Evolutionary conservation across 2,329 filamentous ascomycete genomes (phyloP), one percentile per base, ranked within the genome.

Genomic region (Paecilomyces variotii): DNA sequence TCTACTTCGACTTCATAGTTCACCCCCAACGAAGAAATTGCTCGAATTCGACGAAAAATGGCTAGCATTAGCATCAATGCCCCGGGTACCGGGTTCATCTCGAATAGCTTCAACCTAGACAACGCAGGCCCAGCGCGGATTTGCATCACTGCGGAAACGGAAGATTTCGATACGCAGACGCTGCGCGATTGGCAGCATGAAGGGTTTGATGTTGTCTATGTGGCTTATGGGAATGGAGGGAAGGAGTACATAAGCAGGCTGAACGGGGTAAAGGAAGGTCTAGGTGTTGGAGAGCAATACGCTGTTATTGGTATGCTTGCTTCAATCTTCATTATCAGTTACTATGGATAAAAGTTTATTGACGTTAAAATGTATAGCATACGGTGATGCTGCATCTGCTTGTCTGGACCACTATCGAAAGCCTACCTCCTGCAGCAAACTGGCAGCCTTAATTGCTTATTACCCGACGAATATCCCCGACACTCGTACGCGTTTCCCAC

Each of bases 401-500:
- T 83, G 82, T 54, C 78, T 87, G 51, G 81, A 86, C 56, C 78
- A 82, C 11, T 84, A 81, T 61, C 78, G 79, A 27, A 82, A 83
- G 63, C 80, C 83, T 2, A 80, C 77, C 56, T 80, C 83, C 35
- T 80, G 82, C 57, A 72, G 68, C 55, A 64, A 72, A 4, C 79
- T 87, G 11, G 81, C 80, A 61, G 83, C 82, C 0, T 74, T 87
- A 2, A 75, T 87, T 26, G 84, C 84, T 19, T 87, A 87, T 74
- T 87, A 88, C 63, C 85, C 85, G 0, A 77, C 80, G 49, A 72
- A 76, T 12, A 82, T 87, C 56, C 84, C 85, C 0, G 76, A 79
- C 45, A 77, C 79, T 0, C 68, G 72, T 52, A 66, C 66, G 12
- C 62, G 63, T 28, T 74, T 74, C 61, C 69, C 76, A 14, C 66